These are phyloP conservation scores for Astrothelium subdiscretum DNA, from an alignment of 495 filamentous ascomycete species.

Conservation along the genomic window DNA sequence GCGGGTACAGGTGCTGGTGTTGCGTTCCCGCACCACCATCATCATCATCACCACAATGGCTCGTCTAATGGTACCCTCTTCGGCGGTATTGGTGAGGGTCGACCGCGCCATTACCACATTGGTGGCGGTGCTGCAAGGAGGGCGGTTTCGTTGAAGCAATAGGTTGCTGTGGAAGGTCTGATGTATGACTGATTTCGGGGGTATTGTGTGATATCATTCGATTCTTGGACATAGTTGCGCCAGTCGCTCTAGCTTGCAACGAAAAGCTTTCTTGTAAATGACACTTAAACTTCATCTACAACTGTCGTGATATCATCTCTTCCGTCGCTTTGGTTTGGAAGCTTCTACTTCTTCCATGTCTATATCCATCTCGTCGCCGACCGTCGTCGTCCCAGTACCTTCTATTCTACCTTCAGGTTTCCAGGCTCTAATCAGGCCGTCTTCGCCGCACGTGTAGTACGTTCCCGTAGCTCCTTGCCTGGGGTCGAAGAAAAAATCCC, in stretches of 20 bases:
- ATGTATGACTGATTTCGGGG: not conserved
- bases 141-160: not conserved
- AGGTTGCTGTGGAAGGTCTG: not conserved
- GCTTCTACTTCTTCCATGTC: not conserved
- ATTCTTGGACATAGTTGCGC: constrained; percentile 3
- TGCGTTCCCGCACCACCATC: not conserved
- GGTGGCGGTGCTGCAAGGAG: not conserved
- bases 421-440: constrained; percentile 26
- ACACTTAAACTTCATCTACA: not conserved
- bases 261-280: not conserved
- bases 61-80: not conserved
- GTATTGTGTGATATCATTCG: not conserved
- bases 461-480: constrained; percentile 3
- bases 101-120: not conserved
- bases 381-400: too few species aligned
- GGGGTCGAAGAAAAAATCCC: constrained; percentile 56
- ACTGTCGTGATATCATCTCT: not conserved
- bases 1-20: not conserved
- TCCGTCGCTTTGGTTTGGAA: not conserved
- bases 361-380: not conserved
- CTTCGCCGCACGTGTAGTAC: constrained; percentile 28
- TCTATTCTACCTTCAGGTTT: constrained; percentile 6
- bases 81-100: not conserved
- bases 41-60: not conserved
- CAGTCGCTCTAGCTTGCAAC: not conserved